Conservation (phyloP, 805 yeast species). For the Isabelozyma pseudorhagii region DNA sequence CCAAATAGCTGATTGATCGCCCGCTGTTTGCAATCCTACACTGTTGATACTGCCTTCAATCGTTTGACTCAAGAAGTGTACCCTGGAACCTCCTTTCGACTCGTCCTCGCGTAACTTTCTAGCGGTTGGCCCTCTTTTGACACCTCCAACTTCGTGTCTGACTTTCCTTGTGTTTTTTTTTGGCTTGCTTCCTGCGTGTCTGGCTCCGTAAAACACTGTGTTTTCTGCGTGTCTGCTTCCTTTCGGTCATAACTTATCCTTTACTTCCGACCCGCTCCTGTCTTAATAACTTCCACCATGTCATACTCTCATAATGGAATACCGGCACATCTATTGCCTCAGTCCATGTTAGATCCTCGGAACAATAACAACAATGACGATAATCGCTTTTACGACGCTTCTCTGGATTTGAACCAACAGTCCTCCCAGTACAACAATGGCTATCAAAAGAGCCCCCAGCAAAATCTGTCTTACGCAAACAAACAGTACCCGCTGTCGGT, state of each 20-base stretch:
- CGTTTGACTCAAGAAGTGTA: no score
- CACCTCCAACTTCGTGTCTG: no score
- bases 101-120: no score
- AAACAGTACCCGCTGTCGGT: not conserved
- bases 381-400: not conserved
- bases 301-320: not conserved
- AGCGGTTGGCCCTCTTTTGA: no score
- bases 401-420: not conserved
- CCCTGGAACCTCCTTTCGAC: no score
- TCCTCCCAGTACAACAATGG: not conserved
- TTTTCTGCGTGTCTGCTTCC: no score
- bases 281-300: not conserved
- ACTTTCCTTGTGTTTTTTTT: no score
- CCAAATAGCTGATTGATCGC: no score
- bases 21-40: no score
- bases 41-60: no score
- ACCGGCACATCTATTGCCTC: not conserved
- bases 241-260: not conserved
- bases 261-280: not conserved
- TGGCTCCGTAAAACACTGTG: no score
- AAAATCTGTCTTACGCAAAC: not conserved
- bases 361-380: not conserved
- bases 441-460: not conserved
- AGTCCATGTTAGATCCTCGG: not conserved
- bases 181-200: no score